A percentile compares a stretch with the other conserved stretches of the same genome.
Evolutionary conservation across 768 basidiomycete genomes (phyloP).

Genomic region (Chiua virens): DNA sequence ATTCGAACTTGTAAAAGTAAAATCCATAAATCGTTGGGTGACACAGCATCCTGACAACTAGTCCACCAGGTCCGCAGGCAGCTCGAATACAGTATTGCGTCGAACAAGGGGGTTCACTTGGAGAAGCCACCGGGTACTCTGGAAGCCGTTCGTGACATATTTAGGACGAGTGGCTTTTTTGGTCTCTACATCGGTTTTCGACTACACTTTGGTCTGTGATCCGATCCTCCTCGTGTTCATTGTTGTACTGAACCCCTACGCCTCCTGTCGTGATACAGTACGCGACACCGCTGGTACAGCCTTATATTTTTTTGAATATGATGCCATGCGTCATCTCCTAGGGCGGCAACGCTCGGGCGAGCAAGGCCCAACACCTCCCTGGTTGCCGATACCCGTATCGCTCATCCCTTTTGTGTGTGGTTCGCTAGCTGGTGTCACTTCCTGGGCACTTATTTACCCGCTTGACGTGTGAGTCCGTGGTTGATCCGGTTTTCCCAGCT

Average conservation of each 20-base stretch:
- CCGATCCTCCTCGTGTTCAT: background rate
- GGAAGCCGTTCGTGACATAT: slow-evolving; percentile 79
- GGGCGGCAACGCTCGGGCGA: slow-evolving; percentile 77
- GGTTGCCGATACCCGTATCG: slow-evolving; percentile 79
- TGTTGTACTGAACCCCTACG: background rate
- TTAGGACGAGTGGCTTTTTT: slow-evolving; percentile 55
- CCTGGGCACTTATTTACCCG: slow-evolving; percentile 91
- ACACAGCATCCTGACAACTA: slow-evolving; percentile 8
- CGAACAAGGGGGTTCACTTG: slow-evolving; percentile 69
- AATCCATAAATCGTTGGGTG: slow-evolving; percentile 8
- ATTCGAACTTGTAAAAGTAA: slow-evolving; percentile 94
- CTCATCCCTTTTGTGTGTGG: slow-evolving; percentile 91
- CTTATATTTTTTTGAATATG: slow-evolving; percentile 93
- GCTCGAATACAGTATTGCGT: slow-evolving; percentile 88
- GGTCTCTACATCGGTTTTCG: slow-evolving; percentile 84
- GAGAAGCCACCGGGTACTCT: slow-evolving; percentile 76
- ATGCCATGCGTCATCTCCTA: slow-evolving; percentile 83
- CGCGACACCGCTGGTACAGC: slow-evolving; percentile 89
- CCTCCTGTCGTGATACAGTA: slow-evolving; percentile 43
- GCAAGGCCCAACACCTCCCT: slow-evolving; percentile 78
- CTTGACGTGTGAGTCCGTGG: slow-evolving; percentile 76
- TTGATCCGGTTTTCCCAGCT: background rate
- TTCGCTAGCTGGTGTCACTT: slow-evolving; percentile 84
- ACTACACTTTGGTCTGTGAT: slow-evolving; percentile 73
- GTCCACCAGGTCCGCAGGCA: slow-evolving; percentile 76